Base-by-base conservation (phyloP, 2,329 filamentous ascomycete genomes). In the Trichoderma afroharzianum region DNA sequence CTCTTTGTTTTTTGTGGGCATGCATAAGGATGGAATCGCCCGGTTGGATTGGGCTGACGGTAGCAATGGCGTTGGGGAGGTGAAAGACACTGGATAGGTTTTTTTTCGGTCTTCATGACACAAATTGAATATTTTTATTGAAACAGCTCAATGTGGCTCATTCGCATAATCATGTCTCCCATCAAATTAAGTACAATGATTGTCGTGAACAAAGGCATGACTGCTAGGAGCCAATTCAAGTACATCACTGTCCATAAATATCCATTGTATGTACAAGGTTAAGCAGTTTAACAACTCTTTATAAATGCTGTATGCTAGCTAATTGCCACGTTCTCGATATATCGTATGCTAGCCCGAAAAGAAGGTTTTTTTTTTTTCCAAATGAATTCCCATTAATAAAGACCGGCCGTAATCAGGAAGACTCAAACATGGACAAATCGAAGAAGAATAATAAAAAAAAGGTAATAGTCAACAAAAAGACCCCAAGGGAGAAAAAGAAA, bases 11-110 rank as follows among this genome's bases (percentile, higher is more conserved):
- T 43, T 59, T 43, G 55, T 63, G 55, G 30, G 59, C 26, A 63
- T 63, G 58, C 57, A 70, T 70, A 47, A 63, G 47, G 47, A 55
- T 47, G 68, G 30, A 33, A 43, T 57, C 36, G 43, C 47, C 68
- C 21, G 18, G 21, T 57, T 50, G 58, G 55, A 63, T 62, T 15
- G 57, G 68, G 59, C 30, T 39, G 68, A 39, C 58, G 67, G 50
- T 18, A 43, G 68, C 24, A 63, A 62, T 63, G 70, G 70, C 70
- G 70, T 72, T 68, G 58, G 26, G 12, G 47, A 55, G 21, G 15
- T 11, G 62, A 26, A 50, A 57, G 69, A n/a, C 32, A 63, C 14
- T n/a, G 28, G 33, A 21, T n/a, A n/a, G n/a, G n/a, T 39, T 33
- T 50, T 30, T 24, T 70, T 70, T 18, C n/a, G 30, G 55, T 50